phyloP scores from a whole-genome alignment of 441 rosid genomes.

The Caryocar brasiliense region DNA sequence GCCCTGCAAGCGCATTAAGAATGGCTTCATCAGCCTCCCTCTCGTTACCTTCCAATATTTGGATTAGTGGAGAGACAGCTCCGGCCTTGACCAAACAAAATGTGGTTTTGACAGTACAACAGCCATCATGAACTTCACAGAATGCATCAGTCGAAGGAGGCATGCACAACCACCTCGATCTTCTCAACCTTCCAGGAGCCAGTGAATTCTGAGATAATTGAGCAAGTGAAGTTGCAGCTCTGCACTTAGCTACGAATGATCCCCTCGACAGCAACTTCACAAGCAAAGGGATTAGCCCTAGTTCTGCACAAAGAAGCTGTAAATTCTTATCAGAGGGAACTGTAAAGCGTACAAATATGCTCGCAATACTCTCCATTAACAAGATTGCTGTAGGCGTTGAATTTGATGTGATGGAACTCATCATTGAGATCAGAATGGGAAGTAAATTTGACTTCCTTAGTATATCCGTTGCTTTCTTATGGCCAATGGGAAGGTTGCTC shows the following conservation, averaged over 20 bases:
- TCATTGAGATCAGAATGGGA: slow-evolving; percentile 29
- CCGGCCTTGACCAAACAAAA: slow-evolving; percentile 60
- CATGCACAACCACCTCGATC: slow-evolving; percentile 36
- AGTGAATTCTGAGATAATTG: slow-evolving; percentile 53
- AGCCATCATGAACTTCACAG: slow-evolving; percentile 48
- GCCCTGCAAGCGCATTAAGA: slow-evolving; percentile 39
- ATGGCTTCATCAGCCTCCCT: slow-evolving; percentile 54
- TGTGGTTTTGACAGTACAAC: slow-evolving; percentile 39
- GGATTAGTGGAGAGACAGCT: slow-evolving; percentile 37
- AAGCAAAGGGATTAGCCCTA: slow-evolving; percentile 46
- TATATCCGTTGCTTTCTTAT: slow-evolving; percentile 39
- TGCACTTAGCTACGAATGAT: slow-evolving; percentile 29
- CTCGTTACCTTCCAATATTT: slow-evolving; percentile 32
- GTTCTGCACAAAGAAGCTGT: slow-evolving; percentile 44
- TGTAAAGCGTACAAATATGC: slow-evolving; percentile 42
- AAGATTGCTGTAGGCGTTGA: slow-evolving; percentile 7
- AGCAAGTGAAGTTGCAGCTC: slow-evolving; percentile 50
- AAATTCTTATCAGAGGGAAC: slow-evolving; percentile 48
- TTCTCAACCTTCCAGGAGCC: slow-evolving; percentile 31
- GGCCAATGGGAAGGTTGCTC: slow-evolving; percentile 33
- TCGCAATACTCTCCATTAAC: slow-evolving; percentile 38
- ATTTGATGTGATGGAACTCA: slow-evolving; percentile 16
- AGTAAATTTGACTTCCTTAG: slow-evolving; percentile 33
- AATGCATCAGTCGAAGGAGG: slow-evolving; percentile 28
- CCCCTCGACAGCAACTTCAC: slow-evolving; percentile 42